Percentiles rank a stretch among this genome's conserved stretches.
These are phyloP conservation scores for Drechslerella dactyloides DNA, from an alignment of 2,329 filamentous ascomycete genomes.

Conservation along the genomic window DNA sequence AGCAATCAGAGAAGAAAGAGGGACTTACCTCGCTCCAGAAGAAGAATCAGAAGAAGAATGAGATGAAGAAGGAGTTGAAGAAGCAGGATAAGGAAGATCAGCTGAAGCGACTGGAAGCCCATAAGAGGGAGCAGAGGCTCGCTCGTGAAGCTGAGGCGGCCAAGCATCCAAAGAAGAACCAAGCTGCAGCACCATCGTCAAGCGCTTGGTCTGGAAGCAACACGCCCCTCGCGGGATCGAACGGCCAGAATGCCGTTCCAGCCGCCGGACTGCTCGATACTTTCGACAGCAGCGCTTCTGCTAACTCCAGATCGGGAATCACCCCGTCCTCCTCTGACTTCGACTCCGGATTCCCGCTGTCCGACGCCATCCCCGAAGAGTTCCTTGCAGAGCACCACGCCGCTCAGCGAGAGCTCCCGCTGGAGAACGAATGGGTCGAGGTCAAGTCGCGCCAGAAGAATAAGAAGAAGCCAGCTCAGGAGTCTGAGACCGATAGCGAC, in stretches of 20 bases:
- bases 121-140: slow-evolving; percentile 45
- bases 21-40: slow-evolving; percentile 42
- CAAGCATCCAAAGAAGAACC: slow-evolving; percentile 31
- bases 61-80: slow-evolving; percentile 46
- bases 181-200: slow-evolving; percentile 19
- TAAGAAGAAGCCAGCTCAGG: slow-evolving; percentile 46
- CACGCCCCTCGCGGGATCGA: slow-evolving; percentile 30
- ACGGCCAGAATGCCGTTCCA: slow-evolving; percentile 7
- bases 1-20: slow-evolving; percentile 40
- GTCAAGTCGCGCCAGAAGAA: slow-evolving; percentile 46
- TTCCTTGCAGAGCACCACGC: slow-evolving; percentile 30
- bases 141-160: slow-evolving; percentile 41
- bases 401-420: slow-evolving; percentile 32
- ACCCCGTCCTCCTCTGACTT: slow-evolving; percentile 48
- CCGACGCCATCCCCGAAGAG: slow-evolving; percentile 39
- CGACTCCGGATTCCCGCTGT: slow-evolving; percentile 10
- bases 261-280: slow-evolving; percentile 30
- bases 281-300: slow-evolving; percentile 43
- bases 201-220: slow-evolving; percentile 45
- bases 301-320: slow-evolving; percentile 32
- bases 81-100: slow-evolving; percentile 48
- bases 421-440: slow-evolving; percentile 49
- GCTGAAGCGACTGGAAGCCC: slow-evolving; percentile 34
- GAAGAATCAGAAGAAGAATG: slow-evolving; percentile 49
- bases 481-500: slow-evolving; percentile 48